Base-by-base conservation (phyloP, 306 rosid genomes). In the Castanospermum australe region DNA sequence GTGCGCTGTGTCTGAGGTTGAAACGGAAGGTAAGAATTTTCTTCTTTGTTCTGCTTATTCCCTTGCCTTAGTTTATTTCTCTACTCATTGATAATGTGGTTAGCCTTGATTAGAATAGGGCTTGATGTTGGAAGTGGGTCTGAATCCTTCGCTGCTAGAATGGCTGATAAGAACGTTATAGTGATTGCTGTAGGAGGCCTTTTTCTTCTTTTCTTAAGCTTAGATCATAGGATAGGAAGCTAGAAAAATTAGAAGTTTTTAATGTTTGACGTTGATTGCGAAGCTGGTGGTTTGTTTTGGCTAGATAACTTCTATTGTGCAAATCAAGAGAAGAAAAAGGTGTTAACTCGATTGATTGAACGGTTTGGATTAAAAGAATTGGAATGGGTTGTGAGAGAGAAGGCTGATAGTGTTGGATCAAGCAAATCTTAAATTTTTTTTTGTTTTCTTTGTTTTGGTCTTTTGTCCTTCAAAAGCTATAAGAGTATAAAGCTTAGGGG, bases 371-470 rank as follows among this genome's bases (percentile, higher is more conserved):
- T 88, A 76, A 93, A 88, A 13, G 93, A 90, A 83, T 88, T 93
- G 81, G 93, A 95, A 77, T 95, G 98, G 99, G 98, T 87, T 36
- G 90, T 87, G 44, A 97, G 97, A 59, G 97, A 94, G 78, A 91
- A 85, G 77, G 76, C 71, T 6, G 93, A 88, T 39, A 24, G 69
- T 39, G 68, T 84, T 44, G 91, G 84, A 10, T 77, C 92, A 4
- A 89, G 87, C 10, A 90, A 87, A 86, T 75, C 87, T 13, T 89
- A 82, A 73, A 83, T 84, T 51, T n/a, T n/a, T n/a, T n/a, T n/a
- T n/a, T n/a, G n/a, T n/a, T n/a, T n/a, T n/a, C n/a, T n/a, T n/a
- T n/a, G n/a, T n/a, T n/a, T n/a, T n/a, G n/a, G 87, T 89, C 30
- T 86, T 95, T 98, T 11, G 94, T 91, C 52, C 85, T 95, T 68